These are phyloP conservation scores for Jamesozyma lodderae DNA, from an alignment of 805 yeast species.

Conservation along the genomic window DNA sequence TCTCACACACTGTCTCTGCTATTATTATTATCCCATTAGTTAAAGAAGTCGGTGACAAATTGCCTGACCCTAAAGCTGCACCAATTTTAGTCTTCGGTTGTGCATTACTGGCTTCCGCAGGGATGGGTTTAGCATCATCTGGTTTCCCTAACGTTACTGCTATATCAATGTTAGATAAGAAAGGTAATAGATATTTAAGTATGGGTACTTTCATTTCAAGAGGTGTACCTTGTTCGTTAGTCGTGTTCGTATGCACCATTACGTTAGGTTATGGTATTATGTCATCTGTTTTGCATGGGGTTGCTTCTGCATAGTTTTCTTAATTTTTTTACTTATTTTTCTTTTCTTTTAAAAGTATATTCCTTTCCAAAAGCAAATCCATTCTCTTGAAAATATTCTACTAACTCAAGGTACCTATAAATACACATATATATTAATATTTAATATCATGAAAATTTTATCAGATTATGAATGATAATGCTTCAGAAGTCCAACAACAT, in stretches of 20 bases:
- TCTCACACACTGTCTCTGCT: conserved; percentile 95
- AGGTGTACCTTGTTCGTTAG: conserved; percentile 81
- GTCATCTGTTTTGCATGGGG: conserved; percentile 31
- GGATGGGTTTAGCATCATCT: conserved; percentile 95
- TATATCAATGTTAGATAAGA: conserved; percentile 83
- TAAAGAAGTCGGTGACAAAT: conserved; percentile 68
- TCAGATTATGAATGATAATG: too few species aligned
- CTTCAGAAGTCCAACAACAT: too few species aligned
- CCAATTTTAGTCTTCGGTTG: conserved; percentile 34
- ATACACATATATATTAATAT: too few species aligned
- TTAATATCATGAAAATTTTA: too few species aligned
- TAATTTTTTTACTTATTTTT: too few species aligned
- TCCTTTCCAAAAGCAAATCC: too few species aligned
- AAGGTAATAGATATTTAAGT: conserved; percentile 79
- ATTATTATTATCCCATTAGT: conserved; percentile 85
- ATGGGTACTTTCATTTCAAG: conserved; percentile 77
- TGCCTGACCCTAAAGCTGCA: conserved; percentile 65
- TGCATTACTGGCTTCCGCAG: conserved; percentile 74
- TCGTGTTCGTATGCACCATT: conserved; percentile 63
- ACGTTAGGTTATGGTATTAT: conserved; percentile 77
- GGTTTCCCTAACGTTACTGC: conserved; percentile 99
- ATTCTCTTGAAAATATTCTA: too few species aligned
- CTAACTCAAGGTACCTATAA: too few species aligned
- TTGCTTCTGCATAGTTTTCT: conserved; percentile 1
- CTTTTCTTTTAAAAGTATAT: too few species aligned